Conservation (phyloP, 371 early-diverging fungal genomes). For the Lichtheimia hyalospora region DNA sequence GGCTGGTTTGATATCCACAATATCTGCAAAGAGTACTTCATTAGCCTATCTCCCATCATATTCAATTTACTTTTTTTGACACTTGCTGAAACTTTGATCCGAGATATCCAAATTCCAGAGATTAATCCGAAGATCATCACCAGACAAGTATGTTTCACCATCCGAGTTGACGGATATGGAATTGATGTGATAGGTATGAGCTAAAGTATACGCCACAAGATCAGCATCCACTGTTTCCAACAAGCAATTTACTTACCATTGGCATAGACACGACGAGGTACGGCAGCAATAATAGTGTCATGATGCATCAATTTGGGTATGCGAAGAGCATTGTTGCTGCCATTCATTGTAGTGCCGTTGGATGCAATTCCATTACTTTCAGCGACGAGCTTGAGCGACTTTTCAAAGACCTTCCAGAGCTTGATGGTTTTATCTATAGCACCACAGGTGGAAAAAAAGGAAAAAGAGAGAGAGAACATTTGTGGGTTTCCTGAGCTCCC, state of each 20-base stretch:
- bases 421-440: constrained; percentile 96
- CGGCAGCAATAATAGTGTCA: constrained; percentile 94
- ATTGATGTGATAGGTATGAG: constrained; percentile 99
- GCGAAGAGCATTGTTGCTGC: constrained; percentile 54
- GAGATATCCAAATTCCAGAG: constrained; percentile 96
- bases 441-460: neutral
- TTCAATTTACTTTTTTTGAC: too few relatives aligned
- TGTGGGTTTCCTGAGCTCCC: neutral
- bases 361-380: constrained; percentile 63
- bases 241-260: constrained; percentile 52
- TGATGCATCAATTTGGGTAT: constrained; percentile 89
- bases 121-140: constrained; percentile 98
- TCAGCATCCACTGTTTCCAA: neutral
- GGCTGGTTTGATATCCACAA: constrained; percentile 99
- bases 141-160: constrained; percentile 95
- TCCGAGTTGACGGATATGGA: constrained; percentile 98
- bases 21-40: constrained; percentile 55
- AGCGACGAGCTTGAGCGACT: constrained; percentile 89
- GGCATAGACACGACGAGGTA: constrained; percentile 92
- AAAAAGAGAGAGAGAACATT: neutral
- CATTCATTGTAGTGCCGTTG: constrained; percentile 16
- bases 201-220: constrained; percentile 36
- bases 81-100: constrained; percentile 95
- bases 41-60: too few relatives aligned
- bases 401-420: constrained; percentile 98